These are phyloP conservation scores for Colletotrichum sp. DNA, from an alignment of 2,329 filamentous ascomycete genomes.

Conservation along the genomic window DNA sequence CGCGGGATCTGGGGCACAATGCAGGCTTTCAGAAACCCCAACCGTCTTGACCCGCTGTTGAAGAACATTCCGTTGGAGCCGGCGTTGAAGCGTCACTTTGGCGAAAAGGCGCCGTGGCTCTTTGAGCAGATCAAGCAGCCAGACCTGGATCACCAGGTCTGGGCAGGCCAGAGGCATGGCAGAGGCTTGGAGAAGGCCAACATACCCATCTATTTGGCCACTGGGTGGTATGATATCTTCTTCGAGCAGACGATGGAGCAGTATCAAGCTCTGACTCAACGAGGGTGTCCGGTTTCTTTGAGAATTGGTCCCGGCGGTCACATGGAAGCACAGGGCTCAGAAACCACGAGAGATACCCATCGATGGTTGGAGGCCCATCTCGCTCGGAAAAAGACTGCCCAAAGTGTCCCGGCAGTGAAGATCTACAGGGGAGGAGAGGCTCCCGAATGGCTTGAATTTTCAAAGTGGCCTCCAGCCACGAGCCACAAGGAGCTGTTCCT, in stretches of 20 bases:
- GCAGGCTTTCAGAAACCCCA: background rate
- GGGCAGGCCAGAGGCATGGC: background rate
- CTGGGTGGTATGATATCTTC: conserved; percentile 25
- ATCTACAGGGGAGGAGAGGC: conserved; percentile 19
- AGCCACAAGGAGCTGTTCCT: conserved; percentile 5
- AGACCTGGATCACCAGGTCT: conserved; percentile 13
- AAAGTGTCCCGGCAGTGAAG: background rate
- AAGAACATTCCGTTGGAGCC: conserved; percentile 8
- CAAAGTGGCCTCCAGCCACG: conserved; percentile 17
- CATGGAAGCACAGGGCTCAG: background rate
- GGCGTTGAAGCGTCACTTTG: conserved; percentile 9
- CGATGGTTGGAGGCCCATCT: conserved; percentile 13
- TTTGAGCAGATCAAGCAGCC: conserved; percentile 4
- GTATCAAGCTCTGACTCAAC: conserved; percentile 11
- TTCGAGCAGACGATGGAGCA: conserved; percentile 20
- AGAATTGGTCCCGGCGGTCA: conserved; percentile 25
- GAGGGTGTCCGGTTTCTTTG: conserved; percentile 19
- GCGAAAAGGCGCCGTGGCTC: background rate
- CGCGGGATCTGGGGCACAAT: background rate
- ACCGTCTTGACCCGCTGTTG: background rate
- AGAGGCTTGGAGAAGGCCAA: conserved; percentile 19
- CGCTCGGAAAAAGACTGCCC: background rate
- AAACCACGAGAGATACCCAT: background rate
- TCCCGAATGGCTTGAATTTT: conserved; percentile 17
- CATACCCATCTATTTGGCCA: conserved; percentile 21